These are phyloP conservation scores for Sporothrix protearum DNA, from an alignment of 2,329 filamentous ascomycete genomes.

Conservation along the genomic window DNA sequence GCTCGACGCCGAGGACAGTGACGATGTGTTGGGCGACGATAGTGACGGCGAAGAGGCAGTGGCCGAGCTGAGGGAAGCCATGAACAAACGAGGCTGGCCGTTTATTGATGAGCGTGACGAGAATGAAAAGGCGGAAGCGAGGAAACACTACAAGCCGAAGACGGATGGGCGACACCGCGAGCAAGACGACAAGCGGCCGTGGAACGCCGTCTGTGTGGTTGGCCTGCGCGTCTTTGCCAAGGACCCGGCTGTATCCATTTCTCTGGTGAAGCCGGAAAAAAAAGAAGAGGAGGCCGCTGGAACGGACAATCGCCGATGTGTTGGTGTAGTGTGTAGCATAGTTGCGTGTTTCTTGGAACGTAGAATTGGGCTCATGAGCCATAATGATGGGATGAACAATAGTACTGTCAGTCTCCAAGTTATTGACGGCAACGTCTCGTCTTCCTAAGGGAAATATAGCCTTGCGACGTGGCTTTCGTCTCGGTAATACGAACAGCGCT, in stretches of 20 bases:
- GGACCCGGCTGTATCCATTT: neutral
- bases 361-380: neutral
- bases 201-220: slow-evolving; percentile 22
- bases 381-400: neutral
- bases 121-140: neutral
- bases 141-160: neutral
- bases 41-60: neutral
- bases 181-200: neutral
- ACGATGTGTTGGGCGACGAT: slow-evolving; percentile 1
- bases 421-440: neutral
- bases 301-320: neutral
- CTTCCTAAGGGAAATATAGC: neutral
- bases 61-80: neutral
- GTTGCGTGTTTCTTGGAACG: neutral
- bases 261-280: neutral
- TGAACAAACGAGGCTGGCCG: neutral
- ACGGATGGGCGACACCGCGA: neutral
- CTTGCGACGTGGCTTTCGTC: neutral
- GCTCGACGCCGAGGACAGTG: slow-evolving; percentile 3
- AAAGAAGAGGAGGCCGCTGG: neutral
- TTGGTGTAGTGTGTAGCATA: neutral
- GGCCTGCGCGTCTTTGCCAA: slow-evolving; percentile 21
- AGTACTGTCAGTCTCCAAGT: neutral
- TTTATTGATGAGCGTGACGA: neutral
- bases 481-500: neutral